Conservation (phyloP, 176 grass and related monocot genomes). For the Secale cereale region DNA sequence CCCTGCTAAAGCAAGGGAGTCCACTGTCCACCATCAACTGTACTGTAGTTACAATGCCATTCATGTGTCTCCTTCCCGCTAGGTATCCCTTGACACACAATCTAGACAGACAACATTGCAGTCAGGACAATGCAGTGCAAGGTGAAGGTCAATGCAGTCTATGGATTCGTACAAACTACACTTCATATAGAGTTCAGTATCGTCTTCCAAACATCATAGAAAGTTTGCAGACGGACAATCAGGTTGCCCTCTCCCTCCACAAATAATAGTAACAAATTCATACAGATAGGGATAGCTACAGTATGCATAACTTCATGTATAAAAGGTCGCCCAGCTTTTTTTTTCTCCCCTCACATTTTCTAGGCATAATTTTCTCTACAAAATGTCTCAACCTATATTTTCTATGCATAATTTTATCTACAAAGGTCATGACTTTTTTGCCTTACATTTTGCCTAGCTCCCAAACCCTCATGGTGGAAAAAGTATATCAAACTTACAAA, state of each 20-base stretch:
- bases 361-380: not conserved
- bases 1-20: constrained; percentile 96
- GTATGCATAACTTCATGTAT: not conserved
- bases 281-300: not conserved
- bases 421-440: not conserved
- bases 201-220: not conserved
- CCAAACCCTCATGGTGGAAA: not conserved
- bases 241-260: not conserved
- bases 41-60: constrained; percentile 90
- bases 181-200: not conserved
- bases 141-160: not conserved
- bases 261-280: constrained; percentile 5
- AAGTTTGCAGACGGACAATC: not conserved
- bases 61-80: constrained; percentile 83
- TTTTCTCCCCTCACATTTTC: not conserved
- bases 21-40: constrained; percentile 93
- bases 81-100: constrained; percentile 99
- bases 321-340: not conserved
- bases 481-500: not conserved
- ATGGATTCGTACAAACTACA: constrained; percentile 4
- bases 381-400: not conserved
- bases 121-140: constrained; percentile 22
- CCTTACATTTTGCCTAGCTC: constrained; percentile 4
- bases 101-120: constrained; percentile 35
- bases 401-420: not conserved